These are phyloP conservation scores for Clavulina sp. DNA, from an alignment of 768 basidiomycete genomes.

Conservation along the genomic window DNA sequence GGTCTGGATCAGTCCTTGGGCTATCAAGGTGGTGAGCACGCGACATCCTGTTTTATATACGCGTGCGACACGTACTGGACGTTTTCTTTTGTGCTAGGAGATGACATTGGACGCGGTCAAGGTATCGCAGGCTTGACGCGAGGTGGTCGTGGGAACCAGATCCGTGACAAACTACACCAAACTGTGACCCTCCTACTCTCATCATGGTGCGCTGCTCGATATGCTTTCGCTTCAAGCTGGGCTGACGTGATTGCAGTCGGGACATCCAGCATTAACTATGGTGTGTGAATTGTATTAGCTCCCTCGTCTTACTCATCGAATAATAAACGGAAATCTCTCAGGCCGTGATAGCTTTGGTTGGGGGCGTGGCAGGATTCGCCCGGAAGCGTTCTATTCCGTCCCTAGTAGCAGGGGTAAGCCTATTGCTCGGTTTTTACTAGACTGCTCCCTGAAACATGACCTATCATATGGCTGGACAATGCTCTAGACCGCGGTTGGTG, in stretches of 20 bases:
- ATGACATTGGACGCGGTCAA: neutral
- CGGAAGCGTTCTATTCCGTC: constrained; percentile 46
- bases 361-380: constrained; percentile 39
- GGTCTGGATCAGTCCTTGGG: neutral
- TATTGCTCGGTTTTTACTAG: constrained; percentile 9
- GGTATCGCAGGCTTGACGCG: neutral
- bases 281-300: neutral
- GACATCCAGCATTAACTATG: constrained; percentile 11
- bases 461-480: neutral
- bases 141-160: neutral
- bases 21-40: neutral
- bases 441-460: neutral
- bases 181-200: no score
- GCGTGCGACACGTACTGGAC: neutral
- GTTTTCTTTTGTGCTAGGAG: neutral
- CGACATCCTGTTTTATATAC: neutral
- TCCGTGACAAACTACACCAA: no score
- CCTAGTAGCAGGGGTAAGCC: constrained; percentile 50
- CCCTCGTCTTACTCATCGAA: neutral
- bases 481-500: constrained; percentile 32
- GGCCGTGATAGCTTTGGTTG: constrained; percentile 46
- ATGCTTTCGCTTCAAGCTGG: no score
- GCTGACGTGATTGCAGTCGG: constrained; percentile 3
- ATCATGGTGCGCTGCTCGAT: neutral
- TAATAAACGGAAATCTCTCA: neutral